Evolutionary conservation across 768 basidiomycete species (phyloP), one percentile per base, ranked within the genome.

Genomic region (Candolleomyces aberdarensis): DNA sequence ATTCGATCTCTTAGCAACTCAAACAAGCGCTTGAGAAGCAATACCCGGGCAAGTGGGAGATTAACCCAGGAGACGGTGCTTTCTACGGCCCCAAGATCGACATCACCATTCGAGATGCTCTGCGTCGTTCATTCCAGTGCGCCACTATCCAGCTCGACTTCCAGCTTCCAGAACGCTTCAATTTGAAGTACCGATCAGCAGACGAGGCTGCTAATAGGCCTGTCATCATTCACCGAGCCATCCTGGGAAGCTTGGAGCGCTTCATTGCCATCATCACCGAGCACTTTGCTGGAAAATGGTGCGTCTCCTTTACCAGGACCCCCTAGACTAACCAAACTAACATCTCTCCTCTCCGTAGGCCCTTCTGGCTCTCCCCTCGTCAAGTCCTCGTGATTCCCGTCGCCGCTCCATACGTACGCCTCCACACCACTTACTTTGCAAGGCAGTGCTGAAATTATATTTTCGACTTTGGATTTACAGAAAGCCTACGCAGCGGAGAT

Each of bases 61-160:
- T 96, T 60, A 97, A 97, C 74, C 92, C 92, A 9, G 96, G 95
- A 49, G 97, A 99, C 69, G 97, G 97, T 54, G 97, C 97, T 10
- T 99, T 99, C 84, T 99, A 99, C 76, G 97, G 97, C 0, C 97
- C 97, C 64, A 98, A 98, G 80, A 96, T 98, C 69, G 97, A 98
- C 75, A 96, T 99, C 77, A 94, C 91, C 62, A 91, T 98, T 71
- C 85, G 87, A 26, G 97, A 99, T 68, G 96, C 97, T 0, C 81
- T 98, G 22, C 85, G 83, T 43, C 87, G 97, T 50, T 93, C 94
- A 22, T 96, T 94, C 87, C 97, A 99, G 74, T 98, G 96, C 69
- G 97, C 95, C 44, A 98, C 97, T 2, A 98, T 98, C 74, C 92
- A 98, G 76, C 91, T 99, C 61, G 96, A 98, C 78, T 99, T 98